phyloP scores from a whole-genome alignment of 2,329 filamentous ascomycete species.

The Pseudogymnoascus sp. region DNA sequence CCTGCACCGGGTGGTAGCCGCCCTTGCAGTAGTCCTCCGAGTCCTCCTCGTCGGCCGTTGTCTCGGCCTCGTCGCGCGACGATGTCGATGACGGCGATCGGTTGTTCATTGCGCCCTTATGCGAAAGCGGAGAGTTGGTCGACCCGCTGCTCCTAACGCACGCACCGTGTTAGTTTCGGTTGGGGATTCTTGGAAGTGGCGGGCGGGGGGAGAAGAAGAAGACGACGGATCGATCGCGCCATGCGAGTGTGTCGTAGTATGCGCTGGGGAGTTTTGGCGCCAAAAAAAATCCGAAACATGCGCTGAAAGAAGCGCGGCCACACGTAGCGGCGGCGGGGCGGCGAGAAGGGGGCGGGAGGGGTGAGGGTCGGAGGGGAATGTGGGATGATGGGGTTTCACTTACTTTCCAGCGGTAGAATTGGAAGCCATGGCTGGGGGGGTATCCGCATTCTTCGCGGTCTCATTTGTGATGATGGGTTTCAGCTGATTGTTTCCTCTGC shows the following conservation, averaged over 20 bases:
- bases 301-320: neutral
- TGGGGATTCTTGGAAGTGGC: conserved; percentile 19
- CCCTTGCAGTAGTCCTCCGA: conserved; percentile 99
- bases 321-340: neutral
- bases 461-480: conserved; percentile 53
- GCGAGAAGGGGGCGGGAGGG: conserved; percentile 10
- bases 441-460: conserved; percentile 32
- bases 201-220: neutral
- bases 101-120: conserved; percentile 22
- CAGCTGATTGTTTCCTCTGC: conserved; percentile 44
- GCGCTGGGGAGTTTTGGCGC: conserved; percentile 26
- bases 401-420: conserved; percentile 29
- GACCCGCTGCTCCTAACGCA: conserved; percentile 25
- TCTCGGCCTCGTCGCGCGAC: conserved; percentile 77
- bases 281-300: conserved; percentile 22
- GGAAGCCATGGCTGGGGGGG: conserved; percentile 22
- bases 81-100: conserved; percentile 58
- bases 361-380: conserved; percentile 18
- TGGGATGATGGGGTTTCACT: conserved; percentile 20
- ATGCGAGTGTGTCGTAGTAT: conserved; percentile 13
- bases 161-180: conserved; percentile 24
- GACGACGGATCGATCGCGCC: conserved; percentile 9
- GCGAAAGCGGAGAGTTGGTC: conserved; percentile 19
- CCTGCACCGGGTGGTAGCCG: conserved; percentile 89
- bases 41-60: conserved; percentile 96